These are phyloP conservation scores for Aspergillus japonicus DNA, from an alignment of 2,329 filamentous ascomycete genomes.

Conservation along the genomic window DNA sequence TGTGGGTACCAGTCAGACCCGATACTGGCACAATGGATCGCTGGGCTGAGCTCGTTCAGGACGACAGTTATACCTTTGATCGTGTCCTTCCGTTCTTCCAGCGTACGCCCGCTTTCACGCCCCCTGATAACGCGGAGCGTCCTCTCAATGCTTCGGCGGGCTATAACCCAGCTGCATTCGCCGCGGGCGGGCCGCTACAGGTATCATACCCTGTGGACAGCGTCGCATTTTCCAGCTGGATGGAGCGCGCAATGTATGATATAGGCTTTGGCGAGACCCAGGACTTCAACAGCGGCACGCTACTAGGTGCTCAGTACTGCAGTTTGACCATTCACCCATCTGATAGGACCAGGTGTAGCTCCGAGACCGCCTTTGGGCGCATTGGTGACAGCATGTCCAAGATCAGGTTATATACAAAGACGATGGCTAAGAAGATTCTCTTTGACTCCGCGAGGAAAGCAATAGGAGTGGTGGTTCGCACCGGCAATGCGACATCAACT, in stretches of 20 bases:
- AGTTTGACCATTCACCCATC: slow-evolving; percentile 41
- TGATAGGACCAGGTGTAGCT: slow-evolving; percentile 52
- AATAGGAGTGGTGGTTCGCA: slow-evolving; percentile 48
- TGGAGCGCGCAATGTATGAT: slow-evolving; percentile 36
- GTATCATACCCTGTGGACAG: slow-evolving; percentile 45
- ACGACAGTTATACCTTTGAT: slow-evolving; percentile 34
- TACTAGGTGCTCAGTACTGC: slow-evolving; percentile 50
- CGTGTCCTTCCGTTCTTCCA: slow-evolving; percentile 31
- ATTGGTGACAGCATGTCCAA: not conserved
- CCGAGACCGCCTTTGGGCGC: slow-evolving; percentile 38
- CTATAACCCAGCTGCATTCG: slow-evolving; percentile 32
- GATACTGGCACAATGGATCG: slow-evolving; percentile 27
- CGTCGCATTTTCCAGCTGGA: slow-evolving; percentile 41
- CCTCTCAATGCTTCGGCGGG: slow-evolving; percentile 23
- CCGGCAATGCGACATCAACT: slow-evolving; percentile 32
- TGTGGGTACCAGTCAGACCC: slow-evolving; percentile 19
- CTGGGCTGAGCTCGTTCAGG: slow-evolving; percentile 35
- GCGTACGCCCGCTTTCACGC: slow-evolving; percentile 29
- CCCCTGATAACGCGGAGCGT: slow-evolving; percentile 20
- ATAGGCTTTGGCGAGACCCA: slow-evolving; percentile 40
- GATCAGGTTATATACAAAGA: slow-evolving; percentile 47
- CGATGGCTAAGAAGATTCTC: slow-evolving; percentile 48
- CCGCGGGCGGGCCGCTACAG: slow-evolving; percentile 39
- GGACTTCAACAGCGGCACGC: slow-evolving; percentile 46
- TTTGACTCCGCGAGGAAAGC: slow-evolving; percentile 51